These are phyloP conservation scores for Eucalyptus sp. DNA, from an alignment of 345 rosid genomes.

Conservation along the genomic window DNA sequence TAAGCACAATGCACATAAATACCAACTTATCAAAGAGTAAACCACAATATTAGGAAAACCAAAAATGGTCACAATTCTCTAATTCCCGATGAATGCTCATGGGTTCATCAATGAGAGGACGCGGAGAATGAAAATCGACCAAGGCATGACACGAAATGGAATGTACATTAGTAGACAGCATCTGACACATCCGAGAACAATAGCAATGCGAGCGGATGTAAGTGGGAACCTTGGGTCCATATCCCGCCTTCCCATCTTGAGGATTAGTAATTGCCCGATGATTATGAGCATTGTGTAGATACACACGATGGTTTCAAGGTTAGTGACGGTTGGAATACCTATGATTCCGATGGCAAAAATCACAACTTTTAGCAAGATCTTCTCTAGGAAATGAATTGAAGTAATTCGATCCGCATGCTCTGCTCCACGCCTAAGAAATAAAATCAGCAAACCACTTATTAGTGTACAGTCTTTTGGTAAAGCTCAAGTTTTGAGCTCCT, in stretches of 20 bases:
- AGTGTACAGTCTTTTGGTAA: not conserved
- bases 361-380: not conserved
- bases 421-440: not conserved
- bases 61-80: not conserved
- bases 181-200: not conserved
- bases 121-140: not conserved
- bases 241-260: not conserved
- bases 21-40: not conserved
- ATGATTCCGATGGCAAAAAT: not conserved
- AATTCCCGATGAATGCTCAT: not conserved
- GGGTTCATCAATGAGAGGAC: not conserved
- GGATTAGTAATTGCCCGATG: accelerated
- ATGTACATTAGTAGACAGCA: accelerated
- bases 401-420: not conserved
- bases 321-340: not conserved
- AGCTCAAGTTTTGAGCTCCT: not conserved
- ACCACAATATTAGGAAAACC: not conserved
- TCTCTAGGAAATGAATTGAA: accelerated
- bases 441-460: not conserved
- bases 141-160: not conserved
- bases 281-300: not conserved
- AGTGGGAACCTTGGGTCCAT: not conserved
- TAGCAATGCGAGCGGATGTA: accelerated
- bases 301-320: not conserved
- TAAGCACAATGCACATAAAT: not conserved